Evolutionary conservation across 2,329 filamentous ascomycete genomes (phyloP), one percentile per base, ranked within the genome.

Genomic region (Trichoderma koningiopsis): DNA sequence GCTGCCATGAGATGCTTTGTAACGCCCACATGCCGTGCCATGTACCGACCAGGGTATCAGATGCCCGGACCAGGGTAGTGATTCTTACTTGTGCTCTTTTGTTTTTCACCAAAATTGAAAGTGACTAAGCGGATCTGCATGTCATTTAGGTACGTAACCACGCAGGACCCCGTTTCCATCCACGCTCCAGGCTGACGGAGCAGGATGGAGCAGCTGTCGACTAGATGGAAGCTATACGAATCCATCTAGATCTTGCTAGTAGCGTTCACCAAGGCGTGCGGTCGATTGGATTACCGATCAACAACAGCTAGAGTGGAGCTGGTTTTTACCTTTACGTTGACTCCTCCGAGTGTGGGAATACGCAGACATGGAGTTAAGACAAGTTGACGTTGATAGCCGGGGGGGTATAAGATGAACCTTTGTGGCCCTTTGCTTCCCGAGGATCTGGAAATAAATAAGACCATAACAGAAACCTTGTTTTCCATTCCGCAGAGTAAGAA

Each of bases 381-480:
- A 8, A 37, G 37, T 35, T 24, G 35, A 14, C 10, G 37, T 35
- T 24, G 35, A 14, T 5, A 33, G 7, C 33, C 19, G 14, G 53
- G 37, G 40, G 40, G 35, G 49, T 67, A 67, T 67, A 67, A 67
- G 63, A 33, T 47, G 43, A 67, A 52, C 55, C 63, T 67, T 67
- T 67, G 63, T 67, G 63, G 63, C 63, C 55, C 29, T 56, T 57
- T 65, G 22, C 27, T 67, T 67, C 11, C 24, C 35, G 55, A 55
- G 16, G 27, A 37, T 29, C 24, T 57, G 14, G 37, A 58, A 40
- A 14, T 27, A 49, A 49, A 11, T 63, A 8, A 37, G 47, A 37
- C 47, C 24, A 43, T 56, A 47, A 13, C 35, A 72, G 71, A 75
- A 76, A 73, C 63, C 37, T 58, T 24, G 53, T 10, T 55, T 68